Evolutionary conservation across 2,329 filamentous ascomycete species (phyloP).

Genomic region (Pseudogymnoascus sp.): DNA sequence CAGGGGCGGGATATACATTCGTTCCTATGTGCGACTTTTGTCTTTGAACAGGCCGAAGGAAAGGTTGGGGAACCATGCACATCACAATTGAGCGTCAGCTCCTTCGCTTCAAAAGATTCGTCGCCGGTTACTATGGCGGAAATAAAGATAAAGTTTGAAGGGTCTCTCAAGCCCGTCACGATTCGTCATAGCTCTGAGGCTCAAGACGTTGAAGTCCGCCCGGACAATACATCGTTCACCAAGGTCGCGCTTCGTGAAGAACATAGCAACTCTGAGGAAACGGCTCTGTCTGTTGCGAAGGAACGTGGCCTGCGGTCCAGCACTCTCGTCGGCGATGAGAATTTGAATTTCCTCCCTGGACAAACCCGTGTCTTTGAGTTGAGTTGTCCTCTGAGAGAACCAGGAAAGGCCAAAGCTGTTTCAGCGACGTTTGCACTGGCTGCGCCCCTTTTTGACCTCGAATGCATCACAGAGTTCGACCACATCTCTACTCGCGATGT

Average conservation of each 20-base stretch:
- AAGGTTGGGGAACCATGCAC: slow-evolving; percentile 52
- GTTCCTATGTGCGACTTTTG: slow-evolving; percentile 47
- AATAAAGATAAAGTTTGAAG: slow-evolving; percentile 48
- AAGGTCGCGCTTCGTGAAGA: slow-evolving; percentile 8
- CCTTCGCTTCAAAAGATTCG: slow-evolving; percentile 46
- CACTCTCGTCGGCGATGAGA: slow-evolving; percentile 43
- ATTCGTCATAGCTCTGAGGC: slow-evolving; percentile 30
- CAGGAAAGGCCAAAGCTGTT: slow-evolving; percentile 64
- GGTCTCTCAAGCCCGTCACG: slow-evolving; percentile 47
- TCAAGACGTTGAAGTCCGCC: slow-evolving; percentile 10
- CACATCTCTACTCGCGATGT: slow-evolving; percentile 35
- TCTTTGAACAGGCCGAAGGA: slow-evolving; percentile 49
- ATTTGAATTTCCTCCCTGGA: slow-evolving; percentile 59
- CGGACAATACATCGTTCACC: slow-evolving; percentile 13
- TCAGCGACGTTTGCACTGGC: slow-evolving; percentile 56
- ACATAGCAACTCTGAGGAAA: not conserved
- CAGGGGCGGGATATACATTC: slow-evolving; percentile 44
- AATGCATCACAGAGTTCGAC: slow-evolving; percentile 52
- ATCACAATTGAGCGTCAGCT: slow-evolving; percentile 51
- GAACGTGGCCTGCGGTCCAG: not conserved
- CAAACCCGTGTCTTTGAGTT: slow-evolving; percentile 65
- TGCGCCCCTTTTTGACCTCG: slow-evolving; percentile 57
- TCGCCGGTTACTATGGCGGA: slow-evolving; percentile 43
- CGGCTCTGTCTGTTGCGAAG: not conserved
- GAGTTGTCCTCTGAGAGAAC: slow-evolving; percentile 66